Evolutionary conservation across 495 filamentous ascomycete species (phyloP), one percentile per base, ranked within the genome.

Genomic region (Penicillium arizonense): DNA sequence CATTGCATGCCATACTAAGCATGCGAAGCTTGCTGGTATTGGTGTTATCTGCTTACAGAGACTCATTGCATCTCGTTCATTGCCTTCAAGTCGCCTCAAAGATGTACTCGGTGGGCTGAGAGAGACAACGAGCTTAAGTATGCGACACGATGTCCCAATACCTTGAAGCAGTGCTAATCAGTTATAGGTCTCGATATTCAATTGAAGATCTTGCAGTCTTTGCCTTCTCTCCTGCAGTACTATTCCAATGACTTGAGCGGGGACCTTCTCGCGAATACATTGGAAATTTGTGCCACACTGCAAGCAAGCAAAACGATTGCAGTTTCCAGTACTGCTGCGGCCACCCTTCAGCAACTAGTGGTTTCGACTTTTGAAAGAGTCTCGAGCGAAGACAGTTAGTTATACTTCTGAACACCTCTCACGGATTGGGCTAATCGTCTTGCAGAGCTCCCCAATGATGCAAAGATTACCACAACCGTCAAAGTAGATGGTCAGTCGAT

Each of bases 351-450:
- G 68, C 94, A 98, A 71, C 83, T 97, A 16, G 87, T 97, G 5
- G 89, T 90, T 43, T 87, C 88, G 5, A 87, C 92, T 2, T 97
- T 96, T 71, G 95, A 98, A 67, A 91, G 93, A 68, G 89, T 97
- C 2, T 82, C 84, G 0, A 69, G 72, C 40, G 91, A 97, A 75
- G 90, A 97, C 67, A 84, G 87, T 65, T 7, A 44, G 56, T 55
- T 6, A 11, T 30, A 9, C 8, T 10, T 8, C 13, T 1, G 23
- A 42, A 9, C 4, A 16, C 13, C 9, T 10, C 28, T 10, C 28
- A 30, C 28, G 28, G 3, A 4, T 14, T 5, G 14, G 36, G 40
- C 34, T 52, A 77, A 73, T 69, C n/a, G 64, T 76, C 6, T 79
- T 36, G 77, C 78, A 50, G 87, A 89, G 61, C 83, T 87, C 6